Evolutionary conservation across 1,139 yeast genomes (phyloP).

Genomic region (Blastobotrys proliferans): DNA sequence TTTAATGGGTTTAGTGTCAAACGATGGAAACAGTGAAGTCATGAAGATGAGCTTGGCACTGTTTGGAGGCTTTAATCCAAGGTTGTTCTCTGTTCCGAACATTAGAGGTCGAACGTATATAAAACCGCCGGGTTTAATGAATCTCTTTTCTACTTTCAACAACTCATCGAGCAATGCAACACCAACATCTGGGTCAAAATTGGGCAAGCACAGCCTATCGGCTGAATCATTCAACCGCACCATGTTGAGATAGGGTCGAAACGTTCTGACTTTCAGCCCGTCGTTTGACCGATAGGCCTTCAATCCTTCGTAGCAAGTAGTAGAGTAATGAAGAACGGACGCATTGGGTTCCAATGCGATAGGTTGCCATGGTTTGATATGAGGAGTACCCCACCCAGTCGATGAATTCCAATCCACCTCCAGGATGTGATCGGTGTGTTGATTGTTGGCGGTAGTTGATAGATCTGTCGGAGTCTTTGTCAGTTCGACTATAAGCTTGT

Average conservation of each 20-base stretch:
- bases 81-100: conserved; percentile 82
- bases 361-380: conserved; percentile 77
- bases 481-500: too few species aligned
- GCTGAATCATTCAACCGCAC: conserved; percentile 85
- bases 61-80: conserved; percentile 80
- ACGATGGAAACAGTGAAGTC: conserved; percentile 93
- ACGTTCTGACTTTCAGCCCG: conserved; percentile 69
- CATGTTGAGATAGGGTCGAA: conserved; percentile 91
- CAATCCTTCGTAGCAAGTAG: conserved; percentile 93
- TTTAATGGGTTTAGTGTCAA: conserved; percentile 82
- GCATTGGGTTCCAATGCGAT: conserved; percentile 79
- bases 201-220: conserved; percentile 79
- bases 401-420: conserved; percentile 75
- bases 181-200: conserved; percentile 73
- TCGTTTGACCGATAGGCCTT: conserved; percentile 72
- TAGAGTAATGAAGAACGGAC: conserved; percentile 88
- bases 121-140: conserved; percentile 84
- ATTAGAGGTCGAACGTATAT: conserved; percentile 89
- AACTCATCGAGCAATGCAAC: conserved; percentile 69
- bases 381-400: conserved; percentile 85
- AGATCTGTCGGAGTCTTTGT: too few species aligned
- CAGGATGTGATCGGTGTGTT: conserved; percentile 89
- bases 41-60: conserved; percentile 78
- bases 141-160: conserved; percentile 63
- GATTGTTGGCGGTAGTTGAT: too few species aligned